Conservation (phyloP, 306 rosid genomes). For the Corylus avellana region DNA sequence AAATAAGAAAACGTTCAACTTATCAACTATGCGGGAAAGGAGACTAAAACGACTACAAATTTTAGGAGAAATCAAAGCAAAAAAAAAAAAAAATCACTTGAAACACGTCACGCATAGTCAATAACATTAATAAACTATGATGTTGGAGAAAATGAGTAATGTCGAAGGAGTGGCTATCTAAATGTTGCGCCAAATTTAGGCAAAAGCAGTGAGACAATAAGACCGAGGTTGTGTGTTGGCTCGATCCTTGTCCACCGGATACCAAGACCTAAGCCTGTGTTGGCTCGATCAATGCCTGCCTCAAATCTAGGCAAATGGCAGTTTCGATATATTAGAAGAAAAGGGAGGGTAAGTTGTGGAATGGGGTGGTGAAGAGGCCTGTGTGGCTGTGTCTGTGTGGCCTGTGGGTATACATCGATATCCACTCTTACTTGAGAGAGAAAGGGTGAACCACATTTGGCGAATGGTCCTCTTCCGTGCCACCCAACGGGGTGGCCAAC, state of each 20-base stretch:
- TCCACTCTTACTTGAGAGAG: conserved; percentile 15
- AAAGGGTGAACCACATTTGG: conserved; percentile 25
- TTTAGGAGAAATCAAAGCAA: too few species aligned
- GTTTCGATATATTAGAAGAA: conserved; percentile 22
- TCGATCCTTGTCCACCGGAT: conserved; percentile 53
- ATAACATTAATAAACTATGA: too few species aligned
- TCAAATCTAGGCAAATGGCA: conserved; percentile 23
- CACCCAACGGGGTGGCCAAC: conserved; percentile 58
- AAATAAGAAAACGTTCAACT: too few species aligned
- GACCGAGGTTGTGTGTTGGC: conserved; percentile 30
- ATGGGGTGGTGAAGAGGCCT: conserved; percentile 26
- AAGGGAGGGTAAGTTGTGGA: conserved; percentile 31
- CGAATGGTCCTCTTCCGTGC: conserved; percentile 56
- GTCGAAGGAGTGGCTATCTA: neutral
- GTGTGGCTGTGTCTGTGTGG: neutral
- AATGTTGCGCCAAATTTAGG: conserved; percentile 36
- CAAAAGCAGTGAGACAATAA: neutral
- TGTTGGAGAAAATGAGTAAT: neutral
- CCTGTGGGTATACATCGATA: conserved; percentile 26
- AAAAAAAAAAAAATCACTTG: too few species aligned
- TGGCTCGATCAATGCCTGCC: conserved; percentile 36
- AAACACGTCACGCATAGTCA: too few species aligned
- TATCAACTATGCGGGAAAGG: too few species aligned
- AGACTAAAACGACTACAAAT: too few species aligned
- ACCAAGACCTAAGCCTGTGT: conserved; percentile 26